Conservation (phyloP, 495 filamentous ascomycete genomes). For the Aspergillus indologenus region DNA sequence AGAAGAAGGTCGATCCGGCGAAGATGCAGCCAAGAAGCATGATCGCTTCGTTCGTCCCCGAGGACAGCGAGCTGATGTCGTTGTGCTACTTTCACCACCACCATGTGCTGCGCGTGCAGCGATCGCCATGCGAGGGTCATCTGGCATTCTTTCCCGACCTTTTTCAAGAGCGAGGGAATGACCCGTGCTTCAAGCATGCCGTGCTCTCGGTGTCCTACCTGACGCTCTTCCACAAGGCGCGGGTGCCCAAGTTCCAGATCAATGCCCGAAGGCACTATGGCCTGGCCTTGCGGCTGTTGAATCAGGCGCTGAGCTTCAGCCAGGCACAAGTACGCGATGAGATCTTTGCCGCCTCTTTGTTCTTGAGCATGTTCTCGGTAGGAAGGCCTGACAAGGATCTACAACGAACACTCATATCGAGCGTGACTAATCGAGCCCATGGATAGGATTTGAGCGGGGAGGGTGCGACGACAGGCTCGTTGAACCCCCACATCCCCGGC, state of each 20-base stretch:
- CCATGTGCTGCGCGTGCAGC: neutral
- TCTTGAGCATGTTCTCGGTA: slow-evolving; percentile 8
- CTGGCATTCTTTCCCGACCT: slow-evolving; percentile 7
- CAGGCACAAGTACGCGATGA: neutral
- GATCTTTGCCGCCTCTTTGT: slow-evolving; percentile 1
- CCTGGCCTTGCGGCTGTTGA: neutral
- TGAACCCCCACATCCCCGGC: slow-evolving; percentile 9
- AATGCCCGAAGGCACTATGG: slow-evolving; percentile 6
- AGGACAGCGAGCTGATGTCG: no score
- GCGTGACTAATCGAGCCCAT: neutral
- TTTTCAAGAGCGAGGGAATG: neutral
- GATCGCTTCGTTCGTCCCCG: neutral
- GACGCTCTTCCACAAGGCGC: neutral
- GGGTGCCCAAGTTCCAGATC: neutral
- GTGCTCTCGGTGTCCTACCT: slow-evolving; percentile 7
- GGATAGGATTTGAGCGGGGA: slow-evolving; percentile 7
- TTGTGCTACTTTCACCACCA: slow-evolving; percentile 4
- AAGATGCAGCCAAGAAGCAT: no score
- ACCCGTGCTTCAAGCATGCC: slow-evolving; percentile 5
- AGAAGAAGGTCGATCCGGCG: no score
- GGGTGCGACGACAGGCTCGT: neutral
- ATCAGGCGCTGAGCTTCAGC: neutral
- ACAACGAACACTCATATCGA: no score
- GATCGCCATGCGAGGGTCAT: slow-evolving; percentile 4
- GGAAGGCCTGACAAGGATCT: neutral